Conservation (phyloP, 352 stramenopile genomes). For the Halophytophthora batemanensis region DNA sequence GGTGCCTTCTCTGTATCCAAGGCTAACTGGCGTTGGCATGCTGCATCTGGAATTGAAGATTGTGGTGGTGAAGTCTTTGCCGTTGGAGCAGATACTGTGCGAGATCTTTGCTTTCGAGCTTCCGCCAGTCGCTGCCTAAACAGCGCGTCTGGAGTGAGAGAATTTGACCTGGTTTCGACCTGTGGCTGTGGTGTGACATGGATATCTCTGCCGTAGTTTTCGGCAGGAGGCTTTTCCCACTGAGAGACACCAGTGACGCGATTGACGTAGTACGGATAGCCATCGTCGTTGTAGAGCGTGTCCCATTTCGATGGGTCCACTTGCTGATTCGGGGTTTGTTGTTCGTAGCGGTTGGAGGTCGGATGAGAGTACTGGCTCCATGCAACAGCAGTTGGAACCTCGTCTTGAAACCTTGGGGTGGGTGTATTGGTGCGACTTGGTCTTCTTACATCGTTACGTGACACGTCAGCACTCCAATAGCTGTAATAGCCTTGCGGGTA, state of each 20-base stretch:
- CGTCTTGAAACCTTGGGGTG: constrained; percentile 1
- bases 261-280: constrained; percentile 82
- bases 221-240: constrained; percentile 56
- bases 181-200: constrained; percentile 4
- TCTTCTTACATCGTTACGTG: neutral
- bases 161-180: constrained; percentile 2
- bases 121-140: constrained; percentile 48
- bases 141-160: constrained; percentile 35
- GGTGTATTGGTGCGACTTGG: neutral
- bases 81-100: constrained; percentile 10
- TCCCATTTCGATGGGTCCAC: constrained; percentile 42
- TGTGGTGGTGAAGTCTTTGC: constrained; percentile 9
- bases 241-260: constrained; percentile 61
- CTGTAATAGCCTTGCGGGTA: constrained; percentile 11
- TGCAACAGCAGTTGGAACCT: neutral
- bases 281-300: constrained; percentile 65
- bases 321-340: constrained; percentile 3
- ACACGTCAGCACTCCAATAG: constrained; percentile 5
- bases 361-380: constrained; percentile 13
- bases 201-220: constrained; percentile 5
- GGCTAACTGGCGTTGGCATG: no score
- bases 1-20: no score
- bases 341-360: constrained; percentile 4
- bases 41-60: constrained; percentile 10
- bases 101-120: constrained; percentile 31